Evolutionary conservation across 352 stramenopile genomes (phyloP).

Genomic region (Pythium myriotylum): DNA sequence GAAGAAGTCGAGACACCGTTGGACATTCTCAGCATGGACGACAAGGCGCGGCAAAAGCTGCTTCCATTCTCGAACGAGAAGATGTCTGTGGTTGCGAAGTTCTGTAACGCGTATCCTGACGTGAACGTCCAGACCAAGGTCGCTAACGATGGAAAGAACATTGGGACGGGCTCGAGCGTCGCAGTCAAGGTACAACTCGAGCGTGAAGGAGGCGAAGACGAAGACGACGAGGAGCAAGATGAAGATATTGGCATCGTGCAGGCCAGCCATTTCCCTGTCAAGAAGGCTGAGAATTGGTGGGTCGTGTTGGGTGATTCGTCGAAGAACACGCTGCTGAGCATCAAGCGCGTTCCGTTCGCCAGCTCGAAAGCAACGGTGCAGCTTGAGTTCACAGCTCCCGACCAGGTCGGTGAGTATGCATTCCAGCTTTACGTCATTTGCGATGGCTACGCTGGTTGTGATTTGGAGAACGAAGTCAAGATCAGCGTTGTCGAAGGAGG

Average conservation of each 20-base stretch:
- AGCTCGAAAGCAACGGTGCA: constrained; percentile 76
- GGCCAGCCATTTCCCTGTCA: constrained; percentile 70
- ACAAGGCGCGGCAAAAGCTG: constrained; percentile 90
- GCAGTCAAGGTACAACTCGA: constrained; percentile 88
- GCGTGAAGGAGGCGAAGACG: constrained; percentile 88
- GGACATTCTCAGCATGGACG: constrained; percentile 93
- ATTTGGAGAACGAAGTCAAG: constrained; percentile 96
- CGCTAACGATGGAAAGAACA: constrained; percentile 87
- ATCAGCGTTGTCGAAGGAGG: constrained; percentile 59
- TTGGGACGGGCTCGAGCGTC: constrained; percentile 91
- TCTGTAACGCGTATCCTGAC: constrained; percentile 99
- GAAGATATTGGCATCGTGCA: constrained; percentile 72
- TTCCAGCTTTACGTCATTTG: constrained; percentile 99
- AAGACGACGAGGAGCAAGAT: constrained; percentile 66
- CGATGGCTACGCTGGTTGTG: constrained; percentile 98
- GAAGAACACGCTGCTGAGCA: constrained; percentile 95
- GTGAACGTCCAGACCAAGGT: constrained; percentile 96
- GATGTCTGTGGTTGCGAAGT: constrained; percentile 98
- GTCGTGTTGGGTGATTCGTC: constrained; percentile 96
- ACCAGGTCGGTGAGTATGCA: constrained; percentile 92
- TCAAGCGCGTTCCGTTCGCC: constrained; percentile 96
- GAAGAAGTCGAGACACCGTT: constrained; percentile 80
- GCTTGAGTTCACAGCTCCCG: constrained; percentile 96
- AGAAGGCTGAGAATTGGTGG: constrained; percentile 99
- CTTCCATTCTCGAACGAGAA: constrained; percentile 88